A percentile compares a stretch with the other conserved stretches of the same genome.
phyloP scores from a whole-genome alignment of 495 filamentous ascomycete species.

The Trichoderma orchidacearum region DNA sequence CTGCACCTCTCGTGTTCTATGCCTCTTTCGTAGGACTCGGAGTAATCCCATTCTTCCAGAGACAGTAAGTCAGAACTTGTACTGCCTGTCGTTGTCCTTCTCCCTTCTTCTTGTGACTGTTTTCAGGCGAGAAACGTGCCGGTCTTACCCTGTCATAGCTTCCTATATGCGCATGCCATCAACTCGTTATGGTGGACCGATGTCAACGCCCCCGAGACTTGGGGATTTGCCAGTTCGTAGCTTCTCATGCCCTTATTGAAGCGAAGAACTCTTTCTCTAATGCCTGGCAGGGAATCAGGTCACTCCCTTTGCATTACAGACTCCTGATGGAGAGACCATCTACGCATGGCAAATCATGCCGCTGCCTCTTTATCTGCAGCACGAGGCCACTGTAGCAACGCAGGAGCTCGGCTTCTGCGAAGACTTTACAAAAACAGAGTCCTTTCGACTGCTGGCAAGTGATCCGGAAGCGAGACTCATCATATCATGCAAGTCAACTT shows the following conservation, averaged over 20 bases:
- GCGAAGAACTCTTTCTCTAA: neutral
- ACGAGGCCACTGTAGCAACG: slow-evolving; percentile 36
- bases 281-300: slow-evolving; percentile 44
- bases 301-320: slow-evolving; percentile 48
- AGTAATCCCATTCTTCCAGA: slow-evolving; percentile 38
- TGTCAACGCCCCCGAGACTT: slow-evolving; percentile 56
- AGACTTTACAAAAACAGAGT: slow-evolving; percentile 39
- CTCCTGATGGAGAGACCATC: slow-evolving; percentile 40
- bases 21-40: slow-evolving; percentile 30
- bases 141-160: slow-evolving; percentile 28
- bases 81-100: too few relatives aligned
- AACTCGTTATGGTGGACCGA: slow-evolving; percentile 57
- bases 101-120: too few relatives aligned
- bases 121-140: too few relatives aligned
- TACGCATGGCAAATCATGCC: slow-evolving; percentile 67
- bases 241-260: neutral
- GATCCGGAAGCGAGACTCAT: slow-evolving; percentile 48
- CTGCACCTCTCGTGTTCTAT: slow-evolving; percentile 24
- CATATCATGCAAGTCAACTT: slow-evolving; percentile 32
- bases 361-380: slow-evolving; percentile 43
- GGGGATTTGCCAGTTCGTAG: slow-evolving; percentile 66
- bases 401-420: slow-evolving; percentile 35
- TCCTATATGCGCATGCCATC: slow-evolving; percentile 64
- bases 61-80: slow-evolving; percentile 38
- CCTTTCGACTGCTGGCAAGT: slow-evolving; percentile 46